Percentiles rank a stretch among this genome's conserved stretches.
Conservation (phyloP, 2,329 filamentous ascomycete species). For the Massarina eburnea region DNA sequence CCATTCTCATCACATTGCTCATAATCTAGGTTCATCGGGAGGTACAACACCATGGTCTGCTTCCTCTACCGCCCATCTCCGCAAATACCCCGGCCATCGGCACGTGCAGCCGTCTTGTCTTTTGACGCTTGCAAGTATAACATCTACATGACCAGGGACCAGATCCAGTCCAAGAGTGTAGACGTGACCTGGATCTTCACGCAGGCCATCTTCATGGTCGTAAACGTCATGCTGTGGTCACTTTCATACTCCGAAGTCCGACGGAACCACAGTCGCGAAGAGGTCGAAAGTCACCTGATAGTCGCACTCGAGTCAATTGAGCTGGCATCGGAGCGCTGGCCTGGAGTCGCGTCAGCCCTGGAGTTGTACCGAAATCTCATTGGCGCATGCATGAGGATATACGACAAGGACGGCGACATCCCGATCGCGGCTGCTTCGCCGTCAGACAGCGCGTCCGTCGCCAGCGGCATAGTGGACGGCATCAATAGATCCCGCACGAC, state of each 20-base stretch:
- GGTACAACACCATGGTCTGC: conserved; percentile 85
- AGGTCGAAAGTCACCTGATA: conserved; percentile 74
- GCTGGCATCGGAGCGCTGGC: conserved; percentile 84
- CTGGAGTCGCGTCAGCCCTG: conserved; percentile 80
- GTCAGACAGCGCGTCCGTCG: conserved; percentile 48
- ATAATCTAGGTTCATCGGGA: conserved; percentile 59
- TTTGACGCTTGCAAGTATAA: conserved; percentile 82
- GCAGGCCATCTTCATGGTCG: conserved; percentile 82
- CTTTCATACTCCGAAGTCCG: conserved; percentile 86
- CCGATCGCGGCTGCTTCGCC: conserved; percentile 52
- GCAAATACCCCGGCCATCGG: conserved; percentile 82
- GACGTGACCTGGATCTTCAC: conserved; percentile 96
- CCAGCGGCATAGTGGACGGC: conserved; percentile 44
- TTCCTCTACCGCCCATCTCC: conserved; percentile 89
- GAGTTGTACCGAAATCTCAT: conserved; percentile 86
- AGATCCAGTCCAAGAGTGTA: conserved; percentile 73
- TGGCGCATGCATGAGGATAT: conserved; percentile 83
- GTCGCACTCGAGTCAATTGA: conserved; percentile 77
- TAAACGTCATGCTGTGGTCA: conserved; percentile 91
- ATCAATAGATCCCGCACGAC: conserved; percentile 49
- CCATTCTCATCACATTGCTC: not conserved
- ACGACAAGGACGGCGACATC: conserved; percentile 63
- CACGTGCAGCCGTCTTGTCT: conserved; percentile 76
- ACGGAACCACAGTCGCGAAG: conserved; percentile 68
- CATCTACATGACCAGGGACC: conserved; percentile 76